Conservation (phyloP, 164 flowering plant species). For the Liquidambar formosana region DNA sequence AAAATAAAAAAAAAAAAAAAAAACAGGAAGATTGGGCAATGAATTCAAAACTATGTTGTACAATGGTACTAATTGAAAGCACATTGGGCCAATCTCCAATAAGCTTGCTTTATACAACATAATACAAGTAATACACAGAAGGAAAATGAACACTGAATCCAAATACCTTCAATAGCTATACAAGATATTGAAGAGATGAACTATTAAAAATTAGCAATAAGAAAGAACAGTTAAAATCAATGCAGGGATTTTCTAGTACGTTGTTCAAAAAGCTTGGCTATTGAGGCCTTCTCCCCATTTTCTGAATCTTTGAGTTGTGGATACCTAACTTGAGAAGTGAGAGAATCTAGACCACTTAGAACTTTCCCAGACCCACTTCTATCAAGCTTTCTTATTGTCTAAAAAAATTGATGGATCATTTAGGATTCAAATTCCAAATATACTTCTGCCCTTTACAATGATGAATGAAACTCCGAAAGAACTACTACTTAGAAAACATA, state of each 20-base stretch:
- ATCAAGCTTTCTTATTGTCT: slow-evolving; percentile 81
- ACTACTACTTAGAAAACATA: not conserved
- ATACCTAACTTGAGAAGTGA: slow-evolving; percentile 53
- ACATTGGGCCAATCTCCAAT: not conserved
- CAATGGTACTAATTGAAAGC: no score
- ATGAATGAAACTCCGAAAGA: not conserved
- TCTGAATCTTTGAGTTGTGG: slow-evolving; percentile 51
- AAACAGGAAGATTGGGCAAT: not conserved
- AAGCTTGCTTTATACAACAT: not conserved
- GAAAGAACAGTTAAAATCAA: not conserved
- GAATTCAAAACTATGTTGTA: not conserved
- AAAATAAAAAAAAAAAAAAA: no score
- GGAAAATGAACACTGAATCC: not conserved
- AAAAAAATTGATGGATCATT: slow-evolving; percentile 9
- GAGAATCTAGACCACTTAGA: slow-evolving; percentile 49
- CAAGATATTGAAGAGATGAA: not conserved
- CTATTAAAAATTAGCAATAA: not conserved
- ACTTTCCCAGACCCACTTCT: slow-evolving; percentile 44
- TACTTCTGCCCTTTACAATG: no score
- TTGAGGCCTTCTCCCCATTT: slow-evolving; percentile 78
- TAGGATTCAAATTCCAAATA: not conserved
- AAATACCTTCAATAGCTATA: slow-evolving; percentile 84
- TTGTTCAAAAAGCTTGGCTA: slow-evolving; percentile 93
- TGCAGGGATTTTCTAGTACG: slow-evolving; percentile 34
- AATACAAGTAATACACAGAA: not conserved